These are phyloP conservation scores for Trypanosoma cruzi DNA, from an alignment of 208 protist species.

Conservation along the genomic window DNA sequence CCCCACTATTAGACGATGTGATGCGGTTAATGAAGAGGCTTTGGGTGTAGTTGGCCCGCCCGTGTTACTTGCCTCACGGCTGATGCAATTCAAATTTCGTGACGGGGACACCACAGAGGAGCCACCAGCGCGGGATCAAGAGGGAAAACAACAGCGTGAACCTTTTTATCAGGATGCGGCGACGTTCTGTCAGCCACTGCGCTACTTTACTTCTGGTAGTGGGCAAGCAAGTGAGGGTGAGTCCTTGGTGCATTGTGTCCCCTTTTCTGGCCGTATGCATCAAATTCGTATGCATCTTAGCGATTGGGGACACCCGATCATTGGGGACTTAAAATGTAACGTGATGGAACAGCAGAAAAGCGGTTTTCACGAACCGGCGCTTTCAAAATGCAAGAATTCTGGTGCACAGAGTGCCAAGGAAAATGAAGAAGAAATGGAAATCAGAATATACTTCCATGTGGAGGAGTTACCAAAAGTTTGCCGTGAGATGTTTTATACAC, in stretches of 20 bases:
- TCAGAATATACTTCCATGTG: constrained; percentile 12
- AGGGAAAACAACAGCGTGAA: constrained; percentile 5
- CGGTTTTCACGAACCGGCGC: background rate
- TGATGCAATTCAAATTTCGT: constrained; percentile 25
- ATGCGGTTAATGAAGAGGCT: background rate
- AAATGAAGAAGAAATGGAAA: background rate
- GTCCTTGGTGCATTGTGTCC: constrained; percentile 83
- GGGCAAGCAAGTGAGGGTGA: background rate
- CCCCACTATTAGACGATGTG: background rate
- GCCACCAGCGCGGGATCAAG: background rate
- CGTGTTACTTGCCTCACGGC: constrained; percentile 20
- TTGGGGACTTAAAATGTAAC: constrained; percentile 62
- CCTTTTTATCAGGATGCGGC: constrained; percentile 26
- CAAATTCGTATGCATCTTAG: constrained; percentile 91
- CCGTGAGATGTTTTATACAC: constrained; percentile 18
- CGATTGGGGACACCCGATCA: constrained; percentile 76
- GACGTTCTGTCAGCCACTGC: constrained; percentile 46
- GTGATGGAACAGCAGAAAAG: constrained; percentile 5
- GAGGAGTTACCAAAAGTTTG: constrained; percentile 17
- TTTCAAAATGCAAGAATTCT: background rate
- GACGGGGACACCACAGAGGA: constrained; percentile 8
- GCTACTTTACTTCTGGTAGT: constrained; percentile 1
- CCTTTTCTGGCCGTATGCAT: constrained; percentile 91
- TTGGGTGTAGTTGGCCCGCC: background rate
- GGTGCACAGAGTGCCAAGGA: background rate